phyloP scores from a whole-genome alignment of 495 filamentous ascomycete species.

The Aspergillus wentii region DNA sequence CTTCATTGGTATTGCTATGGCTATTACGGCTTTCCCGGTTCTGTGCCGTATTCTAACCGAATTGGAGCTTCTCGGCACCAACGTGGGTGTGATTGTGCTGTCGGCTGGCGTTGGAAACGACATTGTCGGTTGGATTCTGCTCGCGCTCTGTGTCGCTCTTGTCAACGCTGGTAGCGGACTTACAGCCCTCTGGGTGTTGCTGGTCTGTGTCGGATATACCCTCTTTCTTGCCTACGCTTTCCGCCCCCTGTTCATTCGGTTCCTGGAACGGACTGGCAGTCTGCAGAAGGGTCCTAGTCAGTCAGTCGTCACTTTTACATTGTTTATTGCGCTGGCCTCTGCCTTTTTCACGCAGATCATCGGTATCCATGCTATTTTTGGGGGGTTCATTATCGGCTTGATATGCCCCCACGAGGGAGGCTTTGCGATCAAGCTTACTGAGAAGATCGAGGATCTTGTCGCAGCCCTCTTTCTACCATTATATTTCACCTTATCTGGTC shows the following conservation, averaged over 20 bases:
- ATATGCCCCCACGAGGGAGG: conserved; percentile 94
- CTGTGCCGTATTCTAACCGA: conserved; percentile 93
- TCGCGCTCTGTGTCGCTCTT: conserved; percentile 89
- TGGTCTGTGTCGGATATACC: conserved; percentile 70
- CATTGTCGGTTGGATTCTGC: conserved; percentile 89
- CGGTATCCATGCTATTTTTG: conserved; percentile 88
- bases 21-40: conserved; percentile 95
- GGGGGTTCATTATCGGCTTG: conserved; percentile 80
- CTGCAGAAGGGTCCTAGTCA: conserved; percentile 90
- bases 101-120: conserved; percentile 96
- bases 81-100: conserved; percentile 85
- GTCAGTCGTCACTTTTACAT: conserved; percentile 73
- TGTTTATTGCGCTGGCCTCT: conserved; percentile 73
- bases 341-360: conserved; percentile 97
- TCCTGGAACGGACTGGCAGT: conserved; percentile 67
- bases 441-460: conserved; percentile 94
- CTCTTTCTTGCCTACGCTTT: conserved; percentile 73
- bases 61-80: conserved; percentile 77
- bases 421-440: conserved; percentile 89
- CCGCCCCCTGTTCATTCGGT: conserved; percentile 72
- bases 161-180: conserved; percentile 85
- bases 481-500: conserved; percentile 90
- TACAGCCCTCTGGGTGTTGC: conserved; percentile 80
- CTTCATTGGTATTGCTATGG: conserved; percentile 91
- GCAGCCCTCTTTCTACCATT: conserved; percentile 85